Percentiles rank a stretch among this genome's conserved stretches.
Conservation (phyloP, 2,329 filamentous ascomycete genomes). For the Claviceps sp. region DNA sequence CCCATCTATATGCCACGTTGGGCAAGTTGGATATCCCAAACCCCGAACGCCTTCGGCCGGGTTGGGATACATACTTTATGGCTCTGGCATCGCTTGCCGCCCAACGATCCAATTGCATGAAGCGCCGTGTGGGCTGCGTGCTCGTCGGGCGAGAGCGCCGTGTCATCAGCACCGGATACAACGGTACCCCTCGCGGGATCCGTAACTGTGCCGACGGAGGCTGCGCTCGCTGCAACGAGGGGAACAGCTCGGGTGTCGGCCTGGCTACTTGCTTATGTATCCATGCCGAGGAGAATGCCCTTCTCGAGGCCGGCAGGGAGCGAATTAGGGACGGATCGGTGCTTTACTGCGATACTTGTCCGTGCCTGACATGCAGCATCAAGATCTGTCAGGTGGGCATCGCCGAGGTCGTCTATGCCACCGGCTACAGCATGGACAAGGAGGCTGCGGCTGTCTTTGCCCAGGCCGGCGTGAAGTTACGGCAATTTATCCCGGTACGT, state of each 20-base stretch:
- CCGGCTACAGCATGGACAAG: constrained; percentile 88
- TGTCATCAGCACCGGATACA: constrained; percentile 93
- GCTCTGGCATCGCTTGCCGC: constrained; percentile 83
- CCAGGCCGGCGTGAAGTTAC: constrained; percentile 68
- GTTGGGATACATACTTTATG: constrained; percentile 99
- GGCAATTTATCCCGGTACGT: constrained; percentile 78
- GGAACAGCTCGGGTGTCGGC: constrained; percentile 52
- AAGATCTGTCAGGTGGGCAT: constrained; percentile 98
- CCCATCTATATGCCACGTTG: constrained; percentile 60
- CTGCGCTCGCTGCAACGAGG: constrained; percentile 75
- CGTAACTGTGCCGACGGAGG: constrained; percentile 88
- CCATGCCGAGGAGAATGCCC: constrained; percentile 96
- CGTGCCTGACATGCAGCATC: constrained; percentile 93
- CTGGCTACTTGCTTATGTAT: constrained; percentile 86
- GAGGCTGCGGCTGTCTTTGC: constrained; percentile 71
- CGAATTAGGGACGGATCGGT: constrained; percentile 70
- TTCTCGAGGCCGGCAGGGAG: constrained; percentile 87
- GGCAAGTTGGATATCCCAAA: constrained; percentile 64
- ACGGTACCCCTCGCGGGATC: constrained; percentile 84
- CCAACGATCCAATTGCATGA: constrained; percentile 94
- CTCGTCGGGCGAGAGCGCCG: constrained; percentile 67
- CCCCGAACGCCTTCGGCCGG: constrained; percentile 67
- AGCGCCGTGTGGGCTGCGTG: constrained; percentile 87
- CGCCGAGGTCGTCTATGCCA: constrained; percentile 84
- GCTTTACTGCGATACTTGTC: constrained; percentile 92